These are phyloP conservation scores for Botrytis deweyae DNA, from an alignment of 2,329 filamentous ascomycete genomes.

Conservation along the genomic window DNA sequence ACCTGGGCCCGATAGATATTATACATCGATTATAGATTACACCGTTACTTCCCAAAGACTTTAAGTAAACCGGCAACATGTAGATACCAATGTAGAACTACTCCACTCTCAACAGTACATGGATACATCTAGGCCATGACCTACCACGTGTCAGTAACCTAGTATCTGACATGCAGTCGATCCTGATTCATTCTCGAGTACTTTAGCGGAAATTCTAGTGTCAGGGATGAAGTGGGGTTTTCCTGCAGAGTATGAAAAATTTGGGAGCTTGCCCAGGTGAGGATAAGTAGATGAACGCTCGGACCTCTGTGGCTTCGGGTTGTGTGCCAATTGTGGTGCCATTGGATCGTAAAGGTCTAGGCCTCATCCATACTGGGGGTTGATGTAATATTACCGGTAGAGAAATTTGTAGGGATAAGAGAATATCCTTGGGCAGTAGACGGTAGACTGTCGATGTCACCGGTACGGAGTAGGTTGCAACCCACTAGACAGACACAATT, in stretches of 20 bases:
- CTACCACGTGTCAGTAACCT: conserved; percentile 21
- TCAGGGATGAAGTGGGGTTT: conserved; percentile 2
- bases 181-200: conserved; percentile 20
- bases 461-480: not conserved
- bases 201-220: not conserved
- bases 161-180: conserved; percentile 22
- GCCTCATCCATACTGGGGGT: not conserved
- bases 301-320: conserved; percentile 6
- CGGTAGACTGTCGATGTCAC: not conserved
- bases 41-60: conserved; percentile 9
- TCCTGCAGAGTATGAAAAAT: not conserved
- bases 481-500: not conserved
- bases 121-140: conserved; percentile 2
- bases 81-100: not conserved
- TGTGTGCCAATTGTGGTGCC: conserved; percentile 6
- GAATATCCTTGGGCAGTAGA: not conserved
- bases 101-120: conserved; percentile 2
- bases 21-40: conserved; percentile 2
- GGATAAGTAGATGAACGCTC: conserved; percentile 5
- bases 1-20: not conserved
- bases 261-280: conserved; percentile 2
- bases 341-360: conserved; percentile 1
- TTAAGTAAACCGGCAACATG: not conserved
- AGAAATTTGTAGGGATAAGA: not conserved
- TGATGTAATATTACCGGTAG: not conserved